A percentile compares a stretch with the other conserved stretches of the same genome.
Evolutionary conservation across 768 basidiomycete species (phyloP).

Genomic region (Leucosporidium creatinivorum): DNA sequence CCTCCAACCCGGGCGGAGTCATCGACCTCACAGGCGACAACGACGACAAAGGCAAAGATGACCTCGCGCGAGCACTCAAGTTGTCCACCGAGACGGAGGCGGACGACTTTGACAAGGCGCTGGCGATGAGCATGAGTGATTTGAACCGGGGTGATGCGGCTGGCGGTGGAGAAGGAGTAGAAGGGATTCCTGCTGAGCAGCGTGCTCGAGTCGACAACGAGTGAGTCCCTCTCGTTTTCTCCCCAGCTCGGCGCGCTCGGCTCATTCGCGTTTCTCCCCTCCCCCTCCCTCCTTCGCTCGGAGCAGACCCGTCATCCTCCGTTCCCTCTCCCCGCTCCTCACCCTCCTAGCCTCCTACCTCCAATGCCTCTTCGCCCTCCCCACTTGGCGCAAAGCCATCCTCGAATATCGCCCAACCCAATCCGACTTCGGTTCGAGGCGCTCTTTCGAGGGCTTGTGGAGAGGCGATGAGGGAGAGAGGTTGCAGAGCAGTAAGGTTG

Average conservation of each 20-base stretch:
- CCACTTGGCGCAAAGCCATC: conserved; percentile 17
- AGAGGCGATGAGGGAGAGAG: not conserved
- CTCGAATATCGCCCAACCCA: conserved; percentile 7
- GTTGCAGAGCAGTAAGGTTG: not conserved
- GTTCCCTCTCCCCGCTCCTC: conserved; percentile 11
- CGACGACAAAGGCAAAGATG: not conserved
- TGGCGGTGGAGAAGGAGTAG: conserved; percentile 2
- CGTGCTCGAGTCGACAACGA: not conserved
- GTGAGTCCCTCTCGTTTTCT: no score
- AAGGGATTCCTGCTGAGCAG: conserved; percentile 1
- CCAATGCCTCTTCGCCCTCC: conserved; percentile 17
- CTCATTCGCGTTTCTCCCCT: not conserved
- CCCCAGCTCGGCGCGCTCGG: not conserved
- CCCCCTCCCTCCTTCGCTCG: no score
- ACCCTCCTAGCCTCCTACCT: conserved; percentile 13
- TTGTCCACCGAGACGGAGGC: not conserved
- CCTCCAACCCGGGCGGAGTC: not conserved
- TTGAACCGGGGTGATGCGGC: not conserved
- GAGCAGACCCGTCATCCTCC: conserved; percentile 10
- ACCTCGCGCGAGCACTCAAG: conserved; percentile 14
- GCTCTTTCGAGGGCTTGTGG: not conserved
- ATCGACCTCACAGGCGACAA: conserved; percentile 14
- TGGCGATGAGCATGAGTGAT: conserved; percentile 17
- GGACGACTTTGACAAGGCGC: conserved; percentile 23
- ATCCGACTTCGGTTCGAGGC: not conserved